Evolutionary conservation across 2,329 filamentous ascomycete genomes (phyloP).

Genomic region (Pyrenophora tritici-repentis): DNA sequence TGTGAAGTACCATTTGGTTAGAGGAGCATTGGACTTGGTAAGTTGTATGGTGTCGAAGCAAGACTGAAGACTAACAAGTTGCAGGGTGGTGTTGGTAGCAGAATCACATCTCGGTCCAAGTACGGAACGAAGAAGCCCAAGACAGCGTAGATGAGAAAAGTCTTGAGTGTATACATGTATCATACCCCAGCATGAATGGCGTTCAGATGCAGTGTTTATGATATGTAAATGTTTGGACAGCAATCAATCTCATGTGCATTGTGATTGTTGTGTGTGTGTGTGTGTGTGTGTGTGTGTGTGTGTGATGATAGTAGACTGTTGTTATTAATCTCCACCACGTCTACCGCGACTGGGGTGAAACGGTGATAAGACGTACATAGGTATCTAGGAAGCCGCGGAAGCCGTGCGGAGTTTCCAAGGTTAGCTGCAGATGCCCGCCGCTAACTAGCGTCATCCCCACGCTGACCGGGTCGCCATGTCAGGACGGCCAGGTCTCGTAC

Average conservation of each 20-base stretch:
- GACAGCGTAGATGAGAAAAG: slow-evolving; percentile 40
- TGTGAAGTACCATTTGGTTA: slow-evolving; percentile 92
- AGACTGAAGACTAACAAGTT: slow-evolving; percentile 25
- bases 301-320: too few relatives aligned
- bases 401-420: slow-evolving; percentile 5
- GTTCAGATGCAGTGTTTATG: slow-evolving; percentile 15
- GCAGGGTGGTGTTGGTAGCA: slow-evolving; percentile 86
- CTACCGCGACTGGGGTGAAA: too few relatives aligned
- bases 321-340: too few relatives aligned
- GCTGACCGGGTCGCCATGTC: neutral
- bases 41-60: slow-evolving; percentile 45
- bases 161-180: slow-evolving; percentile 33
- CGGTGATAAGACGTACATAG: too few relatives aligned
- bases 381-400: neutral
- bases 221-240: neutral
- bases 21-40: slow-evolving; percentile 92
- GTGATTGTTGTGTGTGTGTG: too few relatives aligned
- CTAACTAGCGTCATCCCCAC: slow-evolving; percentile 14
- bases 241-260: too few relatives aligned
- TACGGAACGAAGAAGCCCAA: slow-evolving; percentile 99
- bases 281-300: too few relatives aligned
- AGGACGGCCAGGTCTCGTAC: slow-evolving; percentile 9
- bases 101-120: slow-evolving; percentile 86
- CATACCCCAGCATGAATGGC: slow-evolving; percentile 34
- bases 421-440: slow-evolving; percentile 1